Evolutionary conservation across 2,329 filamentous ascomycete genomes (phyloP), one percentile per base, ranked within the genome.

Genomic region (Didymella pinodella): DNA sequence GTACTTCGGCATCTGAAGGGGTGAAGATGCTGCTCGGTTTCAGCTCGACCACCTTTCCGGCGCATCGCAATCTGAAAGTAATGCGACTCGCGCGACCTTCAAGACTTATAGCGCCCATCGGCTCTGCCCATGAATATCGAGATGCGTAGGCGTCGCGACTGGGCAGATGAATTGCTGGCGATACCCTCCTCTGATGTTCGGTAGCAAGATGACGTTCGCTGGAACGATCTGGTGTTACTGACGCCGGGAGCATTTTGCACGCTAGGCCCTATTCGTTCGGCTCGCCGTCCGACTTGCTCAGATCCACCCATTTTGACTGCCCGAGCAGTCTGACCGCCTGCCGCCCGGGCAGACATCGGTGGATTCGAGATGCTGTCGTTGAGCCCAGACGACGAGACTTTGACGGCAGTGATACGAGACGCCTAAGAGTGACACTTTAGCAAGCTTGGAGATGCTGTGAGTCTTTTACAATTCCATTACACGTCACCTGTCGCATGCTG

Each of bases 311-410:
- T 46, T 48, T 26, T 45, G 36, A 46, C 38, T 41, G 38, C 38
- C 38, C 38, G 38, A 41, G 38, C 38, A 41, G 38, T 41, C 38
- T 6, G 38, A 14, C 20, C 14, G 38, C 38, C 11, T 22, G 55
- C 55, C 53, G 55, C 32, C 25, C 56, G 50, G 56, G n/a, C 46
- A 41, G 29, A 54, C 40, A 46, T 59, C 56, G 50, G 56, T 47
- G n/a, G n/a, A 36, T 20, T 3, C 16, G 4, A 38, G n/a, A 29
- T 6, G n/a, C 5, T 41, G n/a, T 8, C 7, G 22, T 12, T n/a
- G 41, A 6, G 11, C 5, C 5, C 41, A 28, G 2, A 44, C 28
- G 25, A 8, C 14, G 18, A 16, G 25, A 16, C 7, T 12, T 26
- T 12, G 7, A 43, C 16, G 6, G 4, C 31, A 4, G 12, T 32